phyloP scores from a whole-genome alignment of 2,329 filamentous ascomycete genomes.

The Colletotrichum orbiculare region DNA sequence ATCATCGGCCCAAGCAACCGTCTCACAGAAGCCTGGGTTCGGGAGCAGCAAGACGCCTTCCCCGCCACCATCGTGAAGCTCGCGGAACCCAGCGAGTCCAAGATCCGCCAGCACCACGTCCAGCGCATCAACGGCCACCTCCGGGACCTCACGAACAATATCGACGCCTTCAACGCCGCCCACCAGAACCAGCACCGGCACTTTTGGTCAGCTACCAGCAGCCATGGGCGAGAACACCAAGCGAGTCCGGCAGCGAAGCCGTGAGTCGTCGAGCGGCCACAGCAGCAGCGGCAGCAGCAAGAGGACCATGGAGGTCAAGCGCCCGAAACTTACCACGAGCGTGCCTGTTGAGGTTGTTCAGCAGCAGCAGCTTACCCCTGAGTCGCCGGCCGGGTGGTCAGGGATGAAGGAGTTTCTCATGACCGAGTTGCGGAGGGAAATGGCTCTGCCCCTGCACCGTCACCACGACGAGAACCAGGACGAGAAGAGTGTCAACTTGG shows the following conservation, averaged over 20 bases:
- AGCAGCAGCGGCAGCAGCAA: constrained; percentile 11
- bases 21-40: constrained; percentile 34
- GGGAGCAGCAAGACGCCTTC: constrained; percentile 31
- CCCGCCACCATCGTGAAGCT: constrained; percentile 33
- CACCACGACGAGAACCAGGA: constrained; percentile 22
- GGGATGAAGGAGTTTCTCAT: constrained; percentile 34
- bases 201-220: not conserved
- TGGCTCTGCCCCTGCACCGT: constrained; percentile 25
- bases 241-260: constrained; percentile 34
- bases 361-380: constrained; percentile 23
- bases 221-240: constrained; percentile 34
- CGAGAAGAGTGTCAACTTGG: constrained; percentile 34
- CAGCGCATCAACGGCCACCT: constrained; percentile 29
- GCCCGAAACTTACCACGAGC: constrained; percentile 27
- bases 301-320: constrained; percentile 16
- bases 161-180: constrained; percentile 19
- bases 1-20: constrained; percentile 25
- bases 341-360: constrained; percentile 29
- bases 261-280: constrained; percentile 14
- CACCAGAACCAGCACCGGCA: constrained; percentile 10
- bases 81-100: constrained; percentile 26
- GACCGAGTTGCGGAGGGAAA: constrained; percentile 32
- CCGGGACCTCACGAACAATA: constrained; percentile 27
- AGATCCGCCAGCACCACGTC: constrained; percentile 24
- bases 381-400: constrained; percentile 21